Percentiles rank a stretch among this genome's conserved stretches.
Conservation (phyloP, 345 rosid genomes). For the Brassica nigra region DNA sequence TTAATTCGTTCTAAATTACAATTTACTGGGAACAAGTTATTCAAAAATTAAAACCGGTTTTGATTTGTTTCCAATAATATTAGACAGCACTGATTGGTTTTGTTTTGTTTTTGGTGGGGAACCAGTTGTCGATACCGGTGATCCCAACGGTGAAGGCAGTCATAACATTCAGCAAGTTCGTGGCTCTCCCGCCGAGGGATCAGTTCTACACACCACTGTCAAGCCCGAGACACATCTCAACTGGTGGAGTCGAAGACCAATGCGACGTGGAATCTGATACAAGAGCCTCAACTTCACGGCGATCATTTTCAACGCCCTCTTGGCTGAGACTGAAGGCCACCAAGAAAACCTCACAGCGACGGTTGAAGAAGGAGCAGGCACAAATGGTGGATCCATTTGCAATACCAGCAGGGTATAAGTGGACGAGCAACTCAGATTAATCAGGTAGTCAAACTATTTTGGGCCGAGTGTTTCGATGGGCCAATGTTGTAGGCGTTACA, state of each 20-base stretch:
- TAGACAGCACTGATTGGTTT: background rate
- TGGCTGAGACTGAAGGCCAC: constrained; percentile 54
- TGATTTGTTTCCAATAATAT: background rate
- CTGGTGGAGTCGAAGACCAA: constrained; percentile 30
- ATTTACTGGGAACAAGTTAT: background rate
- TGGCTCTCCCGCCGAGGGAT: constrained; percentile 66
- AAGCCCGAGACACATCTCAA: constrained; percentile 60
- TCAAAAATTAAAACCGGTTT: background rate
- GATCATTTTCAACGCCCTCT: constrained; percentile 44
- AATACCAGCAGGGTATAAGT: constrained; percentile 75
- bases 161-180: constrained; percentile 85
- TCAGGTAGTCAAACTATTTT: constrained; percentile 29
- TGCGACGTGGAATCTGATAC: constrained; percentile 48
- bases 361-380: constrained; percentile 26
- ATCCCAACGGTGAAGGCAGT: constrained; percentile 91
- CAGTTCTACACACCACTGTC: constrained; percentile 85
- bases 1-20: background rate
- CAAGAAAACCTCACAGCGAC: constrained; percentile 48
- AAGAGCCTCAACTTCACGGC: constrained; percentile 32
- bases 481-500: background rate
- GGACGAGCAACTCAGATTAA: constrained; percentile 52
- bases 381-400: constrained; percentile 63
- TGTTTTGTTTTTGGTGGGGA: background rate
- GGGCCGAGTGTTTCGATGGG: constrained; percentile 8
- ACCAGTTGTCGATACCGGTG: constrained; percentile 91